Base-by-base conservation (phyloP, 2,329 filamentous ascomycete species). In the Westerdykella aurantiaca region DNA sequence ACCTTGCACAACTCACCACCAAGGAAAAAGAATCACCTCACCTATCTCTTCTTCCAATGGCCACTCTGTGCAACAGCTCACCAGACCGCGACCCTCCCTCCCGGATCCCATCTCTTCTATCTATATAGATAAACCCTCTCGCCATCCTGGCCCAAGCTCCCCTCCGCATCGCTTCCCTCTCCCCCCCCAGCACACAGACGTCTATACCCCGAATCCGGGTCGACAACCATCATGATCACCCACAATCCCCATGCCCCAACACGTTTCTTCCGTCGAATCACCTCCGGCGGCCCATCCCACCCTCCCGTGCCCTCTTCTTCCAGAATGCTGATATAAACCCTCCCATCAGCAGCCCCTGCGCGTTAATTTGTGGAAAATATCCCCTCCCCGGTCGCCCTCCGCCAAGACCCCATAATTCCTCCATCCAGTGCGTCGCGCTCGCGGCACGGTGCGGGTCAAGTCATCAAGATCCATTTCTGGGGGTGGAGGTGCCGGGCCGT, bases 361-460 rank as follows among this genome's bases (percentile, higher is more conserved):
- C 31, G 14, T 31, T 43, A 41, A 56, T 56, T 56, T 44, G 52
- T 52, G 52, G 52, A 45, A 56, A 50, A 52, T 9, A 5, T 9
- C 5, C n/a, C n/a, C 7, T 9, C 33, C 33, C n/a, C 7, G 33
- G 17, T 35, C 33, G 6, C 9, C 33, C 5, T 13, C n/a, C 17
- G 17, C n/a, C 17, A 9, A 14, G n/a, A 6, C 33, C 33, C n/a
- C 33, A 16, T 9, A 35, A 35, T 14, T 16, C n/a, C 33, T 35
- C 17, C 33, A 35, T 14, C 33, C 33, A 35, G 4, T 35, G 31
- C 31, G 12, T 14, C 6, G 18, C 18, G 18, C 18, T 21, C 18
- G 18, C 6, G 18, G 18, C 18, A 6, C 18, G 18, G 18, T 6
- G 18, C 18, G 18, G 18, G 6, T 21, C 18, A 21, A 21, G 18